These are phyloP conservation scores for Chondrus crispus DNA, from an alignment of 23 red algal species.

Conservation along the genomic window DNA sequence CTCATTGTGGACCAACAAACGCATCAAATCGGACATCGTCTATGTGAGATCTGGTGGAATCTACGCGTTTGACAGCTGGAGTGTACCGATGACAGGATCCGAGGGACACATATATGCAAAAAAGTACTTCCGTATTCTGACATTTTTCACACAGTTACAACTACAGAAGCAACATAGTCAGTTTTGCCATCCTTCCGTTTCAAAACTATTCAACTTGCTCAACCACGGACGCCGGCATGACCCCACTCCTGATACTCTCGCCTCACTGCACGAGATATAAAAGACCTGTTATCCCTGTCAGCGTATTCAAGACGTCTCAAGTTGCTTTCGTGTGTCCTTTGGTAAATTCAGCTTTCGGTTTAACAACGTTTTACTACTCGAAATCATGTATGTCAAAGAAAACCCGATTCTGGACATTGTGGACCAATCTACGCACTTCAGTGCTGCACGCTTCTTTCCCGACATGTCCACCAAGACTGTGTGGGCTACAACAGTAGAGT, in stretches of 20 bases:
- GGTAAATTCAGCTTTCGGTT: neutral
- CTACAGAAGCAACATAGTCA: neutral
- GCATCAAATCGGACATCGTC: too few species aligned
- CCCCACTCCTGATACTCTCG: neutral
- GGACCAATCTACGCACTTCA: neutral
- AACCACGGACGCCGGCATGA: neutral
- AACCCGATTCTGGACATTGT: neutral
- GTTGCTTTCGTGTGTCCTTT: neutral
- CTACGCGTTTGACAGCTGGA: neutral
- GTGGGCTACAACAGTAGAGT: neutral
- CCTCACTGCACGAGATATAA: neutral
- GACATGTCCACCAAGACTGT: neutral
- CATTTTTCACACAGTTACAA: neutral
- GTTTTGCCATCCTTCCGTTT: slow-evolving; percentile 3
- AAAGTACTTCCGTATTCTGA: neutral
- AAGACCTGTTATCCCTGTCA: neutral
- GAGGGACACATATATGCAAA: neutral
- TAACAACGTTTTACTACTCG: neutral
- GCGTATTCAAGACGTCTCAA: neutral
- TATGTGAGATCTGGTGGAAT: too few species aligned
- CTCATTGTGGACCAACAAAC: too few species aligned
- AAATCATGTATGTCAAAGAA: neutral
- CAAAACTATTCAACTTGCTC: slow-evolving; percentile 5
- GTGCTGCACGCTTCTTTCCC: slow-evolving; percentile 1
- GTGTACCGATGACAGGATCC: neutral